These are phyloP conservation scores for Magnolia sinica DNA, from an alignment of 164 flowering plant genomes.

Conservation along the genomic window DNA sequence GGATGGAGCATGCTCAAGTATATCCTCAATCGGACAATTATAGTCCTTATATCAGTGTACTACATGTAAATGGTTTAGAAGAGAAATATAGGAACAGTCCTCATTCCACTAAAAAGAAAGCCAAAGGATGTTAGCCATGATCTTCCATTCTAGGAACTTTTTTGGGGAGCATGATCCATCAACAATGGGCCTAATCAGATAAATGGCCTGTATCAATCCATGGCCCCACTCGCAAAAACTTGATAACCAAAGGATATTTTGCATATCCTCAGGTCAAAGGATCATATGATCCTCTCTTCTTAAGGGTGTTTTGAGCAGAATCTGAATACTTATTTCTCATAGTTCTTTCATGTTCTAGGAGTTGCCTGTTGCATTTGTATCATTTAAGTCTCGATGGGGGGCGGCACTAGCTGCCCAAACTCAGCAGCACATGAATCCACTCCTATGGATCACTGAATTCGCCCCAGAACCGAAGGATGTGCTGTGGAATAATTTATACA, in stretches of 20 bases:
- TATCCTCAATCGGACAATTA: too few relatives aligned
- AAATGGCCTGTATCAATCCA: constrained; percentile 19
- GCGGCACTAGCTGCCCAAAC: constrained; percentile 75
- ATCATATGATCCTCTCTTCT: background rate
- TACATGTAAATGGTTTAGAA: too few relatives aligned
- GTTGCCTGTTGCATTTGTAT: constrained; percentile 83
- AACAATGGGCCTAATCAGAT: too few relatives aligned
- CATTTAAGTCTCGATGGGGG: constrained; percentile 70
- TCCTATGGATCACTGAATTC: constrained; percentile 66
- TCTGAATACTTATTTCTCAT: background rate
- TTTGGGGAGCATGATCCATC: too few relatives aligned
- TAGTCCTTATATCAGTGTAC: too few relatives aligned
- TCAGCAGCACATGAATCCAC: constrained; percentile 79
- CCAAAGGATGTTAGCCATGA: too few relatives aligned
- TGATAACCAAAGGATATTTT: background rate
- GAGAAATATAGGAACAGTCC: too few relatives aligned
- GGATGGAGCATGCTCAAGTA: too few relatives aligned
- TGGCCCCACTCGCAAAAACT: constrained; percentile 7
- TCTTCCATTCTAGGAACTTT: too few relatives aligned
- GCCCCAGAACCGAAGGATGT: constrained; percentile 96
- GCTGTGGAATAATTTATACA: constrained; percentile 64
- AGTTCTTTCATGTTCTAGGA: constrained; percentile 40
- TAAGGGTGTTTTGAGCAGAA: background rate
- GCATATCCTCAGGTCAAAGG: background rate
- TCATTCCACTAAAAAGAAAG: too few relatives aligned